These are phyloP conservation scores for Smallanthus sonchifolius DNA, from an alignment of 129 eudicot species.

Conservation along the genomic window DNA sequence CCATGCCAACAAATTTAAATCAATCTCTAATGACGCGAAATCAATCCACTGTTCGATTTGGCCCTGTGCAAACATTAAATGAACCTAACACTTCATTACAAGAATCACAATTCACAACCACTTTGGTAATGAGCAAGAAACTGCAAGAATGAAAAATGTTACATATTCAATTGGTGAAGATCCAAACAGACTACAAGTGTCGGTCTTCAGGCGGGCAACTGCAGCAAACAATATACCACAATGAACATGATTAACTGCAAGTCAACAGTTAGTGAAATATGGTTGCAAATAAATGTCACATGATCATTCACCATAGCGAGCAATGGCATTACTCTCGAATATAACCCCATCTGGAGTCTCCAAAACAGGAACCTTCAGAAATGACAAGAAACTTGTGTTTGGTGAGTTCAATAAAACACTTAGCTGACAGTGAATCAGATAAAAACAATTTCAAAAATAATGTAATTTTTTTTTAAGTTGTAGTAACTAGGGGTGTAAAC, in stretches of 20 bases:
- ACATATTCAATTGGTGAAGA: slow-evolving; percentile 64
- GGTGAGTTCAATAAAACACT: background rate
- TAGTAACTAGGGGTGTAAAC: too few relatives aligned
- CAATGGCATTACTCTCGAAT: slow-evolving; percentile 89
- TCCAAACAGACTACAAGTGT: slow-evolving; percentile 49
- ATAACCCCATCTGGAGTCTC: slow-evolving; percentile 84
- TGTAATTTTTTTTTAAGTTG: too few relatives aligned
- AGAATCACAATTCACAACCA: background rate
- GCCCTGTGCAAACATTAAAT: slow-evolving; percentile 30
- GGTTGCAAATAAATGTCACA: background rate
- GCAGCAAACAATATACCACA: slow-evolving; percentile 16
- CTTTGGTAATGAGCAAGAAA: background rate
- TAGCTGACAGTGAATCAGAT: background rate
- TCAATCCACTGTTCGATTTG: slow-evolving; percentile 76
- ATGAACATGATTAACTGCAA: slow-evolving; percentile 3
- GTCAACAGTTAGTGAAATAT: background rate
- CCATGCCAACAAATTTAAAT: slow-evolving; percentile 37
- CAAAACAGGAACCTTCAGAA: slow-evolving; percentile 69
- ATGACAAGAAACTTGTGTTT: background rate
- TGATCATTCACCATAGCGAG: slow-evolving; percentile 55
- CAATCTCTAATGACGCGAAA: slow-evolving; percentile 54
- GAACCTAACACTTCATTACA: background rate
- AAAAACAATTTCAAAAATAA: background rate
- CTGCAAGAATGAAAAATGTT: background rate
- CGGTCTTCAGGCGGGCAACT: slow-evolving; percentile 53